Evolutionary conservation across 208 protist species (phyloP), one percentile per base, ranked within the genome.

Genomic region (Herpetomonas muscarum): DNA sequence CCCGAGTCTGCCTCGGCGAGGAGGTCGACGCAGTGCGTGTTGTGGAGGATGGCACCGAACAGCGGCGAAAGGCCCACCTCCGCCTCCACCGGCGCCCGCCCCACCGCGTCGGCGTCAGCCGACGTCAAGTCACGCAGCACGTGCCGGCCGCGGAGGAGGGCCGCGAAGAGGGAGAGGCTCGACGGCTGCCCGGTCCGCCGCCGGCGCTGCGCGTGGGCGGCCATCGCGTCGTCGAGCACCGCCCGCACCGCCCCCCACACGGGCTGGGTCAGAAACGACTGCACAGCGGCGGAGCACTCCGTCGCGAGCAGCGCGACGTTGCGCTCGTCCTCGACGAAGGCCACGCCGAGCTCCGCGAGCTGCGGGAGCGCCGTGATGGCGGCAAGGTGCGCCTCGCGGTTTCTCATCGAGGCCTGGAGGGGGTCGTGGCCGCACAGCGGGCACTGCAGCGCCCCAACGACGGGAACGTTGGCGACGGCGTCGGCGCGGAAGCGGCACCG

Each of bases 1-100:
- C 54, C 29, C 10, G 61, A 42, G 36, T 72, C 59, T 2, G 46
- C n/a, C 21, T 52, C 15, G 29, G 42, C 32, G 17, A 9, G 48
- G 3, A 80, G 22, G 36, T 69, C 61, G 15, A 71, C 58, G 37
- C 63, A 55, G 51, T 56, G 61, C 15, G 68, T 68, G 26, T 65
- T 26, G 57, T 76, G 65, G 5, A 80, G 55, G 6, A 80, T 47
- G 13, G 63, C 19, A 21, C 74, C 74, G 49, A 75, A 73, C 26
- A 80, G 48, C 28, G 67, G 68, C 3, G 74, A 80, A 12, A 55
- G 41, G 10, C 67, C 67, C n/a, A 72, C 68, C 17, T 29, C 46
- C 21, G 59, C 60, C 50, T 10, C 47, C 58, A 49, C 37, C 25
- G 39, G 12, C 34, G 39, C 34, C 42, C 49, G 37, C 17, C 58